phyloP scores from a whole-genome alignment of 805 yeast genomes.

The Candida ulmi region DNA sequence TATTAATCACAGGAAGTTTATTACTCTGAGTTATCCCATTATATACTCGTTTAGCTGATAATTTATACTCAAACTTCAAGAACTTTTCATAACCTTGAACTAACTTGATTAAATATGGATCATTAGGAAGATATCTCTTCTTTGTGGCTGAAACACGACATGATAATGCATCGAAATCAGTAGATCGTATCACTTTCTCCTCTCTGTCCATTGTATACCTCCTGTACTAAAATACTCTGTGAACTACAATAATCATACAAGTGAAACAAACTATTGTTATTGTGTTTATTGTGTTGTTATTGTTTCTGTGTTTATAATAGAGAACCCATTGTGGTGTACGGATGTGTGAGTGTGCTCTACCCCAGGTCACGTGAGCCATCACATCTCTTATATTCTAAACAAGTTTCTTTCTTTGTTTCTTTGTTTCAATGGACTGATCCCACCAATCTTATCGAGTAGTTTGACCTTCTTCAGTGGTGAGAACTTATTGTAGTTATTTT shows the following conservation, averaged over 20 bases:
- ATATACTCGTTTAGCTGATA: constrained; percentile 14
- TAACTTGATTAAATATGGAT: constrained; percentile 18
- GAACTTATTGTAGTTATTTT: constrained; percentile 5
- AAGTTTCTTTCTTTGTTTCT: constrained; percentile 21
- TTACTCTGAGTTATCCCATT: constrained; percentile 11
- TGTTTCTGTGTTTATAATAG: too few species aligned
- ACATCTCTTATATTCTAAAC: constrained; percentile 15
- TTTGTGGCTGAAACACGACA: constrained; percentile 51
- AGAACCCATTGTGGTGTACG: too few species aligned
- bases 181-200: constrained; percentile 23
- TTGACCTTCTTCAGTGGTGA: constrained; percentile 21
- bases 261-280: too few species aligned
- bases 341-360: too few species aligned
- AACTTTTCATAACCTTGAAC: constrained; percentile 17
- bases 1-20: constrained; percentile 55
- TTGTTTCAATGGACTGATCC: constrained; percentile 23
- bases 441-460: constrained; percentile 19
- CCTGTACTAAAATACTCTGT: too few species aligned
- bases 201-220: constrained; percentile 9
- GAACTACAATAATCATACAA: too few species aligned
- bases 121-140: constrained; percentile 40
- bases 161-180: constrained; percentile 69
- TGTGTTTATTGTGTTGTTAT: too few species aligned
- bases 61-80: constrained; percentile 17
- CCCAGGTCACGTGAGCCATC: too few species aligned